Base-by-base conservation (phyloP, 352 stramenopile species). In the Globisporangium apiculatum region DNA sequence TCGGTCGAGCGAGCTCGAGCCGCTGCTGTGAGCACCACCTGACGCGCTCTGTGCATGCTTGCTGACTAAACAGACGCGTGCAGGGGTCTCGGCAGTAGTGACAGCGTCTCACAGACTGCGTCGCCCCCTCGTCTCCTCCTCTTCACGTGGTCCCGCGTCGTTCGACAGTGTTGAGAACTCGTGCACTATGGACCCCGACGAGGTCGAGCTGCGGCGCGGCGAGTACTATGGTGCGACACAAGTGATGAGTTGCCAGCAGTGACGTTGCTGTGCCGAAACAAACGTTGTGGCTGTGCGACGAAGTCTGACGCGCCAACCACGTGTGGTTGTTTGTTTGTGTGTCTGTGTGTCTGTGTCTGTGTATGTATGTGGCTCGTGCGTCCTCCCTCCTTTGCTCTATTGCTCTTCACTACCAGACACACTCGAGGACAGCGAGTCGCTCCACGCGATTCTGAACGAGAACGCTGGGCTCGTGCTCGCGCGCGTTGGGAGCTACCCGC, bases 401-500 rank as follows among this genome's bases (percentile, higher is more conserved):
- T n/a, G 42, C 12, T 14, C 12, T 11, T 47, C 6, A 8, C 42
- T 4, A 12, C 53, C 61, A 94, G 83, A 89, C 50, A 65, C 83
- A 51, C 68, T 94, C 41, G 68, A 67, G 46, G 73, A 72, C 41
- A 80, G 82, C 51, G 70, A 86, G 43, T 65, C 81, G 24, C 75
- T 94, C 11, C 76, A 74, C 53, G 68, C 77, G 42, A 65, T 91
- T 24, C 73, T 94, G 36, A 91, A 94, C 63, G 67, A 89, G 61
- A 78, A 83, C 18, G 83, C 75, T 15, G 85, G 85, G 10, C 60
- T 95, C n/a, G 58, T 95, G 51, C 75, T 93, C 37, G 85, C 85
- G 17, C 77, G 83, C 10, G 78, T 89, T 15, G 83, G 83, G 51
- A 85, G 80, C 55, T 86, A 95, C 64, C 83, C 87, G 54, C 82